phyloP scores from a whole-genome alignment of 2,329 filamentous ascomycete species.

The Fusarium cicatricum region DNA sequence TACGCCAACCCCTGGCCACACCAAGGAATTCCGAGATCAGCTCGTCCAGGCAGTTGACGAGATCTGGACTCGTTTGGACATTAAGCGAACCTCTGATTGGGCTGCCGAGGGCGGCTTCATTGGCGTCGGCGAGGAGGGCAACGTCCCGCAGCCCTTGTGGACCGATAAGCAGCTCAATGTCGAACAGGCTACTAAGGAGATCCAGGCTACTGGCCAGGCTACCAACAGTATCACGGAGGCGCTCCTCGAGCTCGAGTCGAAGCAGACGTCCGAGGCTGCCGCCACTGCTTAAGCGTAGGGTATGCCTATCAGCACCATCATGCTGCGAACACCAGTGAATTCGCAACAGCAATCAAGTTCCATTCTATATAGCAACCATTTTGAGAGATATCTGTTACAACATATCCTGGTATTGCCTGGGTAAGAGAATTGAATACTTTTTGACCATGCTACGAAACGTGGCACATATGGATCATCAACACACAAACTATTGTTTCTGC shows the following conservation, averaged over 20 bases:
- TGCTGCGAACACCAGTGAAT: conserved; percentile 10
- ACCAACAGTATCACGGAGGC: conserved; percentile 61
- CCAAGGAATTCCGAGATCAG: conserved; percentile 83
- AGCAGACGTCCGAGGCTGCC: conserved; percentile 43
- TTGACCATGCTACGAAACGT: conserved; percentile 11
- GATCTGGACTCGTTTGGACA: conserved; percentile 87
- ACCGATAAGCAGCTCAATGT: conserved; percentile 87
- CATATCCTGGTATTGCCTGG: conserved; percentile 20
- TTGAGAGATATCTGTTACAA: conserved; percentile 31
- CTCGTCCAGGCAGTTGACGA: conserved; percentile 84
- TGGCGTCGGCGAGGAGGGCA: conserved; percentile 81
- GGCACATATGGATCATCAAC: conserved; percentile 12
- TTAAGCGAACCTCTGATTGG: conserved; percentile 95
- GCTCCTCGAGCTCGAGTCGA: conserved; percentile 64
- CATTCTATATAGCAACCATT: conserved; percentile 33
- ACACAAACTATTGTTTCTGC: not conserved
- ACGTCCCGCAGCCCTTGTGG: conserved; percentile 80
- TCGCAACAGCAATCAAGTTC: conserved; percentile 26
- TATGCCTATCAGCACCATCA: not conserved
- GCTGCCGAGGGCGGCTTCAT: conserved; percentile 91
- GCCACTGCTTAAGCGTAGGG: conserved; percentile 37
- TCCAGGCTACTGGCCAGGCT: conserved; percentile 56
- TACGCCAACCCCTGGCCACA: conserved; percentile 94
- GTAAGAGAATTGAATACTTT: conserved; percentile 35
- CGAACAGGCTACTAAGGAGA: conserved; percentile 69